Base-by-base conservation (phyloP, 2,329 filamentous ascomycete species). In the Fusarium stilboides region DNA sequence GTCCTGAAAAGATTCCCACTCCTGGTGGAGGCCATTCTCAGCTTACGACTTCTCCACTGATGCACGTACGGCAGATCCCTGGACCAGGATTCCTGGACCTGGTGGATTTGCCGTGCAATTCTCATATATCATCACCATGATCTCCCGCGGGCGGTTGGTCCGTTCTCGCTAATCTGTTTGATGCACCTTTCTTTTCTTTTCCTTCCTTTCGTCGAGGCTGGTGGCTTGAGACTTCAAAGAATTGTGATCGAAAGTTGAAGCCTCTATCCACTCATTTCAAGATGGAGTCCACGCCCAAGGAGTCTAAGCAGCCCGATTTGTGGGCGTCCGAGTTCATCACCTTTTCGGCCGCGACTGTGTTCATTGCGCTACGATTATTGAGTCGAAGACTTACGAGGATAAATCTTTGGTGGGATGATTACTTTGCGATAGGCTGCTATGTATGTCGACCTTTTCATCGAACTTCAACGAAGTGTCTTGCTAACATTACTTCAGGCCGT, bases 361-460 rank as follows among this genome's bases (percentile, higher is more conserved):
- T 70, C 14, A 53, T 70, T 5, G 15, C 17, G 1, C 31, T 70
- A 5, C 59, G 68, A 3, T 15, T 70, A 6, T 5, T 70, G 22
- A 70, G 68, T 45, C 63, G 68, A 19, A 43, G 68, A 3, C 59
- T 70, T 6, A 70, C 63, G 19, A 70, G 63, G 13, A 56, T 70
- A 39, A 52, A 53, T 8, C 62, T 70, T 1, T 71, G 63, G 55
- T 70, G 68, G 68, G 68, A 70, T 56, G 68, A 70, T 20, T 70
- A 53, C 59, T 70, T 70, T 43, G 68, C 68, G 8, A 22, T 70
- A 1, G 24, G 65, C 1, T 68, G 68, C 24, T 70, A 70, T 15
- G 68, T 70, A 20, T 15, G 60, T 43, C 9, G 1, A 7, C 8
- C 15, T 13, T 6, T 26, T 8, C 20, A 14, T 28, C n/a, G 14